Percentiles rank a stretch among this genome's conserved stretches.
These are phyloP conservation scores for Actinomortierella ambigua DNA, from an alignment of 371 early-diverging fungal species.

Conservation along the genomic window DNA sequence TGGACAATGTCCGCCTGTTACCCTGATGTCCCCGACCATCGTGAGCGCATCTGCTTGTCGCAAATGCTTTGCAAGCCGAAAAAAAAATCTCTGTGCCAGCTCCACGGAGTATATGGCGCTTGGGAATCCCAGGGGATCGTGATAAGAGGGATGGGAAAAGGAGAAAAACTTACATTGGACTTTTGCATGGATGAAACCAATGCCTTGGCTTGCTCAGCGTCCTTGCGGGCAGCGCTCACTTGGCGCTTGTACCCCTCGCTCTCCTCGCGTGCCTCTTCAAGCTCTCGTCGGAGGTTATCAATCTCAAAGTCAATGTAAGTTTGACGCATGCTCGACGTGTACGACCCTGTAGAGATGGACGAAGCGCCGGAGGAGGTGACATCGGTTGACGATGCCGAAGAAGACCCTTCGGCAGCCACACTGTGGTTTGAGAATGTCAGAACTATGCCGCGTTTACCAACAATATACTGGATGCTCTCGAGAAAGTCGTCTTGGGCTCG, in stretches of 20 bases:
- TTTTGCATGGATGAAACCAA: too few species aligned
- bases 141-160: too few species aligned
- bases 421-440: slow-evolving; percentile 19
- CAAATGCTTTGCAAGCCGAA: too few species aligned
- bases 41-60: too few species aligned
- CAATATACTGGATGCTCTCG: slow-evolving; percentile 54
- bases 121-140: too few species aligned
- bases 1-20: too few species aligned
- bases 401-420: neutral
- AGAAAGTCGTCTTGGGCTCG: slow-evolving; percentile 41
- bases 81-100: too few species aligned
- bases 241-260: slow-evolving; percentile 20
- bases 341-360: slow-evolving; percentile 25
- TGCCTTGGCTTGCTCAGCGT: slow-evolving; percentile 32
- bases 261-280: slow-evolving; percentile 37
- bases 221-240: slow-evolving; percentile 15
- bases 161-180: too few species aligned
- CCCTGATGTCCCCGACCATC: too few species aligned
- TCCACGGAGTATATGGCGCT: too few species aligned
- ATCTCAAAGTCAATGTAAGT: slow-evolving; percentile 43
- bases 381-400: too few species aligned
- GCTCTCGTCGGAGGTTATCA: slow-evolving; percentile 27
- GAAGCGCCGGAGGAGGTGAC: slow-evolving; percentile 16
- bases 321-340: slow-evolving; percentile 36
- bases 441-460: slow-evolving; percentile 52